Conservation (phyloP, 768 basidiomycete species). For the Calocybe gangraenosa region DNA sequence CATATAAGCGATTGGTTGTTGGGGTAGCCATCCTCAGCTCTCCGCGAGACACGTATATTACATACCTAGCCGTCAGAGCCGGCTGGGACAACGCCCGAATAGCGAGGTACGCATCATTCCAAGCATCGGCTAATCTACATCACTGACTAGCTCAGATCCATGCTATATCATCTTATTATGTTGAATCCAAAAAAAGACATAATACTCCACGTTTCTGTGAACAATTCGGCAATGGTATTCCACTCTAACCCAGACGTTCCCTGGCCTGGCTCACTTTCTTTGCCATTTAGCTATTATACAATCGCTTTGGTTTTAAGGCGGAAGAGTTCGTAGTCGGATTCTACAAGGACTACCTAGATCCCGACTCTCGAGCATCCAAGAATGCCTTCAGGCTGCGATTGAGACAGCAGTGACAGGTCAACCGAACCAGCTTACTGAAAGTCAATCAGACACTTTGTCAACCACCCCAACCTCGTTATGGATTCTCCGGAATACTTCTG, state of each 20-base stretch:
- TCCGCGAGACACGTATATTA: conserved; percentile 79
- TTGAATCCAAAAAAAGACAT: conserved; percentile 75
- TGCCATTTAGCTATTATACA: conserved; percentile 65
- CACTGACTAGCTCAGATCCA: conserved; percentile 41
- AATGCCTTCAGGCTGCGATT: conserved; percentile 79
- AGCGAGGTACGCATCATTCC: conserved; percentile 48
- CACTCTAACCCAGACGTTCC: conserved; percentile 2
- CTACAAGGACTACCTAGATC: conserved; percentile 74
- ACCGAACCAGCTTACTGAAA: not conserved
- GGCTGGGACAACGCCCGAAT: conserved; percentile 82
- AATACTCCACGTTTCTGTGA: conserved; percentile 78
- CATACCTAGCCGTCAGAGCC: conserved; percentile 71
- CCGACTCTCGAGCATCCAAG: conserved; percentile 66
- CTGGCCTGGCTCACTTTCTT: not conserved
- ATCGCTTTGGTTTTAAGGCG: conserved; percentile 84
- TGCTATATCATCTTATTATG: conserved; percentile 73
- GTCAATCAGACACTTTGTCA: not conserved
- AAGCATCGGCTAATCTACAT: conserved; percentile 7
- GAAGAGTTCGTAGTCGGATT: conserved; percentile 82
- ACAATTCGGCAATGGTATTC: conserved; percentile 74
- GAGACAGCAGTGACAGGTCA: conserved; percentile 38
- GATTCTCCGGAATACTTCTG: not conserved
- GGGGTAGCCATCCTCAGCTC: conserved; percentile 75
- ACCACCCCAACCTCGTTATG: not conserved
- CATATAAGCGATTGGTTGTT: conserved; percentile 66